phyloP scores from a whole-genome alignment of 169 alveolate genomes.

The Plasmodium malariae region DNA sequence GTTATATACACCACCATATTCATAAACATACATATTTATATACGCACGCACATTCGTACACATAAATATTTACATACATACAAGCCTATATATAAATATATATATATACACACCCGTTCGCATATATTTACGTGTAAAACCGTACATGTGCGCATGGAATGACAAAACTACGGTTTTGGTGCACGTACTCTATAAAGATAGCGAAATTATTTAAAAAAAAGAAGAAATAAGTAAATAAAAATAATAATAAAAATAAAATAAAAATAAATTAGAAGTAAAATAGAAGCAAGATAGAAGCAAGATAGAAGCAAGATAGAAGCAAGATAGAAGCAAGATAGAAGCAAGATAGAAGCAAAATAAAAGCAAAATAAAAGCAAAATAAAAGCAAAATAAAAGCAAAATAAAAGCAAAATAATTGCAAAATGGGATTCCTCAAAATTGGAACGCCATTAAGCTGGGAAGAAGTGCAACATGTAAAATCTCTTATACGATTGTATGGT shows the following conservation, averaged over 20 bases:
- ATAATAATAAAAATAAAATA: not conserved
- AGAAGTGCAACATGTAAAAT: slow-evolving; percentile 52
- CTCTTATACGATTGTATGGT: slow-evolving; percentile 72
- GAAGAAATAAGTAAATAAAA: not conserved
- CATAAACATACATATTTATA: not conserved
- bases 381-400: not conserved
- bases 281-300: too few species aligned
- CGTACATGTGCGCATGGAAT: not conserved
- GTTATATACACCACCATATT: too few species aligned
- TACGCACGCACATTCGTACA: not conserved
- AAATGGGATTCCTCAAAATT: slow-evolving; percentile 67
- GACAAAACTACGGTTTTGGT: too few species aligned
- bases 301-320: not conserved
- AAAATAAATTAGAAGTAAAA: too few species aligned
- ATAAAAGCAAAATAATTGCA: too few species aligned
- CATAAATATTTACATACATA: not conserved
- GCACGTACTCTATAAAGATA: too few species aligned
- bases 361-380: not conserved
- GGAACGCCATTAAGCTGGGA: slow-evolving; percentile 79
- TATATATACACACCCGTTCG: too few species aligned
- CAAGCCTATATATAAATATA: not conserved
- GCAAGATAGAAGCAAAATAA: not conserved
- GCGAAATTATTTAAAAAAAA: not conserved
- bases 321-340: too few species aligned
- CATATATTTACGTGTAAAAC: not conserved